A percentile compares a stretch with the other conserved stretches of the same genome.
Conservation (phyloP, 352 stramenopile genomes). For the Phytophthora ramorum region DNA sequence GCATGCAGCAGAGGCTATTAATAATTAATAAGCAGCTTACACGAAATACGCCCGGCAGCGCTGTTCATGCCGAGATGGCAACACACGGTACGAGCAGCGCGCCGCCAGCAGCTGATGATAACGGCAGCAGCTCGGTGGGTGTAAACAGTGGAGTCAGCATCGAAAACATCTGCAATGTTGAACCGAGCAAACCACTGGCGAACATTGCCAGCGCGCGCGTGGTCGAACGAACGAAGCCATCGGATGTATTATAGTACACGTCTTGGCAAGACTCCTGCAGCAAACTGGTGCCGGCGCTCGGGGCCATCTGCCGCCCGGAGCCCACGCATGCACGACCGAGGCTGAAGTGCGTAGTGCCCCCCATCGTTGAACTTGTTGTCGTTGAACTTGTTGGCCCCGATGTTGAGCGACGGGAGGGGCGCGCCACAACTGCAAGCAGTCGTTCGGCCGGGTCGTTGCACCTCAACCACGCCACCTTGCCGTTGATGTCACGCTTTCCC, state of each 20-base stretch:
- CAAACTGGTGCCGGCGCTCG: not conserved
- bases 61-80: not conserved
- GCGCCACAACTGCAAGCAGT: conserved; percentile 26
- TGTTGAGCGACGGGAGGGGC: conserved; percentile 22
- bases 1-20: conserved; percentile 11
- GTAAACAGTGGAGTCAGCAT: conserved; percentile 34
- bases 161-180: conserved; percentile 21
- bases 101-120: conserved; percentile 26
- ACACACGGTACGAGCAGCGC: not conserved
- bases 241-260: too few relatives aligned
- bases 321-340: conserved; percentile 7
- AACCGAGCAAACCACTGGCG: not conserved
- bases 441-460: too few relatives aligned
- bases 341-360: conserved; percentile 23
- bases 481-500: conserved; percentile 11
- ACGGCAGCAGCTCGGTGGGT: not conserved
- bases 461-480: conserved; percentile 21
- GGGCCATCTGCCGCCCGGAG: not conserved
- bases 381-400: conserved; percentile 7
- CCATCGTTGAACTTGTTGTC: conserved; percentile 38
- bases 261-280: not conserved
- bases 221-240: not conserved
- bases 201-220: not conserved
- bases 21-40: too few relatives aligned
- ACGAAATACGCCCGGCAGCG: not conserved